Base-by-base conservation (phyloP, 2,329 filamentous ascomycete species). In the Paracoccidioides brasiliensis region DNA sequence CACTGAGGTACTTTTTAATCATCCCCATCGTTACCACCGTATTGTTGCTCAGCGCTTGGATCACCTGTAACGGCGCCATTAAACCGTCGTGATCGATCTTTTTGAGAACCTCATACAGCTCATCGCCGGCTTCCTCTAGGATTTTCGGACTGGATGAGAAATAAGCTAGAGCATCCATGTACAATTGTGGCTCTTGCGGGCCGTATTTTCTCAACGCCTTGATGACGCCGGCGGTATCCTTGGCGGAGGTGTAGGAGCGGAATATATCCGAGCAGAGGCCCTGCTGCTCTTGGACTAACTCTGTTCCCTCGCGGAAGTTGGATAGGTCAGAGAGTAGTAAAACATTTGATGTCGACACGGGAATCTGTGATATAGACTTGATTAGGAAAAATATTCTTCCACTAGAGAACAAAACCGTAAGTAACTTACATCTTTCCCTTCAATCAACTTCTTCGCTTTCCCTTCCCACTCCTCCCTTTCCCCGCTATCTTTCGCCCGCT, bases 21-120 rank as follows among this genome's bases (percentile, higher is more conserved):
- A 97, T 90, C 52, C 91, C 93, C 88, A 98, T 96, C 0, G 90
- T 97, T 0, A 94, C 91, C 2, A 96, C 88, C 5, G 84, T 80
- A 62, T 86, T 87, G 53, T 80, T 79, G 58, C 81, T 84, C 12
- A 98, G 80, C 0, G 90, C 93, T 70, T 98, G 91, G 14, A 98
- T 93, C 37, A 98, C 93, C 69, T 98, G 93, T 3, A 98, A 76
- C 0, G 93, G 93, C 0, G 93, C 91, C 88, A 98, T 93, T 41
- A 98, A 80, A 0, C 88, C 85, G 64, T 95, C 90, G 59, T 85
- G 80, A 67, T 96, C 88, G 62, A 98, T 97, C 64, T 88, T 90
- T 60, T 82, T 80, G 9, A 98, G 78, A 1, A 98, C 85, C 0
- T 75, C 77, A 55, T 89, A 81, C 8, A 98, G 78, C 71, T 97